These are phyloP conservation scores for Aegilops sharonensis DNA, from an alignment of 176 grass and related monocot species.

Conservation along the genomic window DNA sequence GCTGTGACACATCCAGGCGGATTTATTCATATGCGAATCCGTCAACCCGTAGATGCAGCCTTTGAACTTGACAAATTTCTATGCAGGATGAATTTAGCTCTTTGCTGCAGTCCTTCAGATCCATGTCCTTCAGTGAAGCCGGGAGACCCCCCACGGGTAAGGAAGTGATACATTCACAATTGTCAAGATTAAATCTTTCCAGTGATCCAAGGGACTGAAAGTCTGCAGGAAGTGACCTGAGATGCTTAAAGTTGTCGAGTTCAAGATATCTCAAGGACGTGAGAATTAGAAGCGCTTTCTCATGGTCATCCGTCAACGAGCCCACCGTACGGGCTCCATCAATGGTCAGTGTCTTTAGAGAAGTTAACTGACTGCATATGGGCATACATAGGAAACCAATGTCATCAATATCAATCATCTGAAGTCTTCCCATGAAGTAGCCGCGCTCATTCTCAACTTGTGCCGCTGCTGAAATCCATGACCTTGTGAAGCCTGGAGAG, in stretches of 20 bases:
- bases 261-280: neutral
- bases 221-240: neutral
- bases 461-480: neutral
- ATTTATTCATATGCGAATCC: too few species aligned
- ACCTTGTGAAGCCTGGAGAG: neutral
- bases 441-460: neutral
- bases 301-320: neutral
- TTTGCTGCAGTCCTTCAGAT: neutral
- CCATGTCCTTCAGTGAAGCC: neutral
- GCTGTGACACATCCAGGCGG: too few species aligned
- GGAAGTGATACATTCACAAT: neutral
- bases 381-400: conserved; percentile 11
- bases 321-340: neutral
- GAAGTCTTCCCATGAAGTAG: neutral
- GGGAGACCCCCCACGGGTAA: neutral
- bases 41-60: too few species aligned
- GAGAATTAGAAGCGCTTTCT: neutral
- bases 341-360: conserved; percentile 3
- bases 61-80: too few species aligned
- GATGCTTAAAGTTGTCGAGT: neutral
- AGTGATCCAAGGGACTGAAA: neutral
- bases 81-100: neutral
- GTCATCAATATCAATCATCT: neutral
- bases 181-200: neutral
- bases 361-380: conserved; percentile 23